Base-by-base conservation (phyloP, 208 protist genomes). In the Acanthamoeba triangularis region DNA sequence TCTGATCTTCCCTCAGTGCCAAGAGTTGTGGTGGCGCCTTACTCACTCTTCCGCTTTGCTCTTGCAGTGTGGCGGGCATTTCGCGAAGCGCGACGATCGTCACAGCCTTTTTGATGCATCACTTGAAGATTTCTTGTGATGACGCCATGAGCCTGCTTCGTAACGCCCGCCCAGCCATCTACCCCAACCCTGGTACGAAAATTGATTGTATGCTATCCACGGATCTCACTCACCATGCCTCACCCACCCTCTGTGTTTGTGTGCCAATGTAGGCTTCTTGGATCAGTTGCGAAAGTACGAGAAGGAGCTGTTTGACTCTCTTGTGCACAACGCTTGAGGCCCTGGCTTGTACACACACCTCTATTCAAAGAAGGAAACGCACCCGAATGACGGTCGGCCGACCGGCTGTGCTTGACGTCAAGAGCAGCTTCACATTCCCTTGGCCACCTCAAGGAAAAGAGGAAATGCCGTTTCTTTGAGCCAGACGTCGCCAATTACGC, bases 161-260 rank as follows among this genome's bases (percentile, higher is more conserved):
- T 1, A 13, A 59, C 23, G 37, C 78, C 16, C 37, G 78, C 1
- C 78, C 78, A 49, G 25, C n/a, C 37, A 59, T 85, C 2, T 37
- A 33, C n/a, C 78, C 78, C 47, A 85, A 85, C n/a, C 78, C 78
- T 37, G 78, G 78, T 85, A 85, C 78, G n/a, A n/a, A n/a, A n/a
- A n/a, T n/a, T n/a, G n/a, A n/a, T n/a, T n/a, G n/a, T n/a, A n/a
- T n/a, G n/a, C n/a, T n/a, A n/a, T n/a, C n/a, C n/a, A n/a, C n/a
- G n/a, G n/a, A n/a, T n/a, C n/a, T n/a, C n/a, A n/a, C 33, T 76
- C 25, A 76, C 11, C 30, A 41, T 28, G 11, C 61, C 61, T 67
- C 3, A 20, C 52, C 18, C 52, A 59, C 18, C 10, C 8, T 0
- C 23, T 72, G 8, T 10, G 1, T 72, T 35, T 25, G 0, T 30